phyloP scores from a whole-genome alignment of 345 rosid species.

The Brassica nigra region DNA sequence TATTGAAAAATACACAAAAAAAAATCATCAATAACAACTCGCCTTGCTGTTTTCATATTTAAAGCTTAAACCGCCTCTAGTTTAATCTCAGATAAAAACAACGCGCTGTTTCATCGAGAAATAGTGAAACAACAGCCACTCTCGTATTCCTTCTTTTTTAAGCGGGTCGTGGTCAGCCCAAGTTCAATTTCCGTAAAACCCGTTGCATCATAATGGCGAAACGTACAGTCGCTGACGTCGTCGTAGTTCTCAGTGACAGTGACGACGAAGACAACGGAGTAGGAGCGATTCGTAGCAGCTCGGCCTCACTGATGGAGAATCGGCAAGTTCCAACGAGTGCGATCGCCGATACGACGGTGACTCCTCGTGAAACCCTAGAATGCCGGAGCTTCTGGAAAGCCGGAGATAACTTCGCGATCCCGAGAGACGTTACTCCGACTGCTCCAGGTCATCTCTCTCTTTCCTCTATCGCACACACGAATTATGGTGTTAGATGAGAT shows the following conservation, averaged over 20 bases:
- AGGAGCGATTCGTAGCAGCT: slow-evolving; percentile 4
- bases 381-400: slow-evolving; percentile 92
- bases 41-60: neutral
- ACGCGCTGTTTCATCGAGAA: neutral
- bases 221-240: slow-evolving; percentile 27
- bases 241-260: slow-evolving; percentile 53
- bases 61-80: neutral
- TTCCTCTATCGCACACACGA: neutral
- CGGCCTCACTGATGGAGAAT: slow-evolving; percentile 19
- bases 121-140: slow-evolving; percentile 8
- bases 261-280: slow-evolving; percentile 45
- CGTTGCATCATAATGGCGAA: slow-evolving; percentile 24
- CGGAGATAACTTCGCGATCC: slow-evolving; percentile 47
- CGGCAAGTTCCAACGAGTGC: slow-evolving; percentile 11
- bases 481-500: neutral
- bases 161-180: neutral
- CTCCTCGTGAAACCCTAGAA: slow-evolving; percentile 42
- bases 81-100: neutral
- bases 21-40: neutral
- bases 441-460: slow-evolving; percentile 1
- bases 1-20: neutral
- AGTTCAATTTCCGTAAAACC: neutral
- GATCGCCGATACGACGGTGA: slow-evolving; percentile 25
- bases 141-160: neutral
- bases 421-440: slow-evolving; percentile 34